Evolutionary conservation across 768 basidiomycete genomes (phyloP).

Genomic region (Lactarius indigo): DNA sequence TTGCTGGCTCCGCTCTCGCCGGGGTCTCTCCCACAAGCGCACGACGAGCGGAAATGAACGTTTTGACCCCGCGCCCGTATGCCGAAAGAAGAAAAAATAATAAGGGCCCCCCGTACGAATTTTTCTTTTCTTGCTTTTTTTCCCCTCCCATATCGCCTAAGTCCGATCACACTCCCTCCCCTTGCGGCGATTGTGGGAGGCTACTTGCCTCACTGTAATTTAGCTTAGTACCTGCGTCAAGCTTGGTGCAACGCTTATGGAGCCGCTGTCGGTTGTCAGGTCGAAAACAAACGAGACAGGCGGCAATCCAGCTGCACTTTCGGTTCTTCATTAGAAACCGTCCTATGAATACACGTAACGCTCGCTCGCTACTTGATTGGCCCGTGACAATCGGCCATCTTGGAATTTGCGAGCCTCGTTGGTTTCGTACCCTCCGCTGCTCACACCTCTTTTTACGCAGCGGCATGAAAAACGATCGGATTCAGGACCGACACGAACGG

Average conservation of each 20-base stretch:
- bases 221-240: not conserved
- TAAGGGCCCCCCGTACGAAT: conserved; percentile 1
- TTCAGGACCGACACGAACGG: not conserved
- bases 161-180: not conserved
- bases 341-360: not conserved
- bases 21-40: not conserved
- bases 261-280: conserved; percentile 13
- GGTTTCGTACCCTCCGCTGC: not conserved
- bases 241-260: not conserved
- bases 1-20: conserved; percentile 4
- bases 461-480: not conserved
- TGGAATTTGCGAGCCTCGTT: not conserved
- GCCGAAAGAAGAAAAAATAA: not conserved
- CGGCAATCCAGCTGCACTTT: not conserved
- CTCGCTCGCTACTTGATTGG: conserved; percentile 13
- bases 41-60: conserved; percentile 11
- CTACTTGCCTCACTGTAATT: too few species aligned
- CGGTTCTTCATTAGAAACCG: not conserved
- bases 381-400: conserved; percentile 5
- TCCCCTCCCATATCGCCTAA: conserved; percentile 6
- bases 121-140: not conserved
- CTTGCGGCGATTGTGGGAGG: conserved; percentile 7
- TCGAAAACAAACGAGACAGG: not conserved
- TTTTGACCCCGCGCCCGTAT: not conserved
- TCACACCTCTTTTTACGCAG: not conserved